Percentiles rank a stretch among this genome's conserved stretches.
These are phyloP conservation scores for Knoxia roxburghii DNA, from an alignment of 257 asterid species.

Conservation along the genomic window DNA sequence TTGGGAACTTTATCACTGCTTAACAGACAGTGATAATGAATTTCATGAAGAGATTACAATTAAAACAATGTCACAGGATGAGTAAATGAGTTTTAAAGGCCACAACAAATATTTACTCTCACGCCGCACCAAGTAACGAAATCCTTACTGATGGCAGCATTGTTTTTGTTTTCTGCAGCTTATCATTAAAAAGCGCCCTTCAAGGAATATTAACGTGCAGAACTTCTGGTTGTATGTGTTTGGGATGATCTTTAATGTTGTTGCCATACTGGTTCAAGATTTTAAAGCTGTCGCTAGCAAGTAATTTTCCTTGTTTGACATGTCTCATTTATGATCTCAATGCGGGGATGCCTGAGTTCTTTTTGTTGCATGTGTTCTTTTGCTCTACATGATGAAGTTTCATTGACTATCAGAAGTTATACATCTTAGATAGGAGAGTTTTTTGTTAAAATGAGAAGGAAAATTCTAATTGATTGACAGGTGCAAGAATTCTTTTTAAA, in stretches of 20 bases:
- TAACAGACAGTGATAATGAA: neutral
- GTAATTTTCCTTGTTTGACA: slow-evolving; percentile 35
- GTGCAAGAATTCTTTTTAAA: neutral
- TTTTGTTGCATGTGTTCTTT: neutral
- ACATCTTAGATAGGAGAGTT: neutral
- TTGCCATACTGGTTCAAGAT: slow-evolving; percentile 85
- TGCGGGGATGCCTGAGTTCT: neutral
- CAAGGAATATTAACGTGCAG: slow-evolving; percentile 97
- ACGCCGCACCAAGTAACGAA: neutral
- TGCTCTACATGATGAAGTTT: neutral
- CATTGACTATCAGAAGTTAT: neutral
- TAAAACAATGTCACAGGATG: neutral
- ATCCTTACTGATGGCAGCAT: slow-evolving; percentile 14
- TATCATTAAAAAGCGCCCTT: slow-evolving; percentile 84
- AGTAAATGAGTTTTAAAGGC: neutral
- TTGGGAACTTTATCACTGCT: neutral
- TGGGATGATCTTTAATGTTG: slow-evolving; percentile 92
- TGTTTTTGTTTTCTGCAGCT: slow-evolving; percentile 55
- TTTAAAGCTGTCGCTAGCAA: slow-evolving; percentile 82
- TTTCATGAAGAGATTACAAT: neutral
- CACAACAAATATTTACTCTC: neutral
- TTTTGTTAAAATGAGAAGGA: neutral
- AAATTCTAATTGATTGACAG: neutral
- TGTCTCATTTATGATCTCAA: neutral
- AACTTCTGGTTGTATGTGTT: slow-evolving; percentile 98